These are phyloP conservation scores for Ophiostoma pallidulum DNA, from an alignment of 2,329 filamentous ascomycete genomes.

Conservation along the genomic window DNA sequence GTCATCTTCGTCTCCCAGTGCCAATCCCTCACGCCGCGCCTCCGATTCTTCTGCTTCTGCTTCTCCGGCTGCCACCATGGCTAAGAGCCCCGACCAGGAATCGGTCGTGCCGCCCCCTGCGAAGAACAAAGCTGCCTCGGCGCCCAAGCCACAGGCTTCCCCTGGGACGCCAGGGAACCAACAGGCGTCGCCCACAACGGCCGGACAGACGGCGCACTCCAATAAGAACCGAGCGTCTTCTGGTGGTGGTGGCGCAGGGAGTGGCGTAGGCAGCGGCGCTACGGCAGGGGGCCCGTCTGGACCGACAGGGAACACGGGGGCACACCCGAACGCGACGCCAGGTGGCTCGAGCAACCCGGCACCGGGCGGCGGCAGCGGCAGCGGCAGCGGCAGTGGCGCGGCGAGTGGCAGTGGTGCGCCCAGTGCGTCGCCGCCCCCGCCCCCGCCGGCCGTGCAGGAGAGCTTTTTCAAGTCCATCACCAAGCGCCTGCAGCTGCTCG, in stretches of 20 bases:
- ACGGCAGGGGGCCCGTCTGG: background rate
- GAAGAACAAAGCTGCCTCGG: background rate
- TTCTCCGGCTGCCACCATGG: background rate
- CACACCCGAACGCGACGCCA: background rate
- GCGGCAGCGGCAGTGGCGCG: slow-evolving; percentile 30
- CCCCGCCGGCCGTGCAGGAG: slow-evolving; percentile 79
- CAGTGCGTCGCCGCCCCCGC: slow-evolving; percentile 21
- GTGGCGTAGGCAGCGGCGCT: background rate
- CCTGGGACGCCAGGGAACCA: background rate
- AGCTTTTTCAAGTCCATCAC: slow-evolving; percentile 96
- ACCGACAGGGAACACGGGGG: background rate
- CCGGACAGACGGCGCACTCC: slow-evolving; percentile 13
- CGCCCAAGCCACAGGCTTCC: slow-evolving; percentile 11
- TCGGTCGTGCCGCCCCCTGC: background rate
- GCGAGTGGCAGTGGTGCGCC: slow-evolving; percentile 11
- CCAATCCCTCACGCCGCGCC: too few species aligned
- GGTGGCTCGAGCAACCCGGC: background rate
- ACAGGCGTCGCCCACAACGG: background rate
- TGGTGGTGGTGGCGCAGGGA: background rate
- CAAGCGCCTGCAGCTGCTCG: slow-evolving; percentile 82
- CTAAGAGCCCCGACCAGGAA: background rate
- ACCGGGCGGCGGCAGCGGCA: slow-evolving; percentile 8
- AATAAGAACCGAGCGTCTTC: slow-evolving; percentile 21
- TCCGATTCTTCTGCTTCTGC: background rate
- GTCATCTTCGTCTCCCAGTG: slow-evolving; percentile 5